Conservation (phyloP, 169 alveolate species). For the Cyclospora cayetanensis region DNA sequence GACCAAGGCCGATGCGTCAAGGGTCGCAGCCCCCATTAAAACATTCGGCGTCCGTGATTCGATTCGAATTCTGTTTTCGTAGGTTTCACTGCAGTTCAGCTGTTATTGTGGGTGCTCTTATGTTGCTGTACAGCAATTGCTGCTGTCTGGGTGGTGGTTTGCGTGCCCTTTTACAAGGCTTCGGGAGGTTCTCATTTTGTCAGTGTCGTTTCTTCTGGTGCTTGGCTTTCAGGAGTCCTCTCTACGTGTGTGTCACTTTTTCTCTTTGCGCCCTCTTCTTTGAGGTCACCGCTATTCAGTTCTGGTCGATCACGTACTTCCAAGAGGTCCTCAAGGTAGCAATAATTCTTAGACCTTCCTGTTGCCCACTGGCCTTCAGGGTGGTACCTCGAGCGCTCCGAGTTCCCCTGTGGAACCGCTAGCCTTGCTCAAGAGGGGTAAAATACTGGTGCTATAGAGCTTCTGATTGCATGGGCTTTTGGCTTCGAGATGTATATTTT, state of each 20-base stretch:
- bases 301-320: conserved; percentile 64
- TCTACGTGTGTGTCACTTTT: conserved; percentile 55
- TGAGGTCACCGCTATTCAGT: conserved; percentile 68
- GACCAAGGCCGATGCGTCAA: not conserved
- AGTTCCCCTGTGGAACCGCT: too few relatives aligned
- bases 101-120: not conserved
- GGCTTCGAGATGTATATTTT: too few relatives aligned
- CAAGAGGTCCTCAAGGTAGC: conserved; percentile 45
- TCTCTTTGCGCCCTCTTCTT: conserved; percentile 70
- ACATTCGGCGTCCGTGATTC: conserved; percentile 56
- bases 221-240: conserved; percentile 36
- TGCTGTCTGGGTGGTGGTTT: not conserved
- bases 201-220: not conserved
- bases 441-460: too few relatives aligned
- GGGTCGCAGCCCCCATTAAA: not conserved
- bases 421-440: too few relatives aligned
- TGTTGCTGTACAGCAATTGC: not conserved
- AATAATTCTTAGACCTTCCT: too few relatives aligned
- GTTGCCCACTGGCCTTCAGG: too few relatives aligned
- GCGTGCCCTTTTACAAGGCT: not conserved
- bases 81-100: not conserved
- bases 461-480: too few relatives aligned
- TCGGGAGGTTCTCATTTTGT: not conserved
- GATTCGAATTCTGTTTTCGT: conserved; percentile 15
- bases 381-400: too few relatives aligned